Percentiles rank a stretch among this genome's conserved stretches.
These are phyloP conservation scores for Tricholoma sp. DNA, from an alignment of 768 basidiomycete genomes.

Conservation along the genomic window DNA sequence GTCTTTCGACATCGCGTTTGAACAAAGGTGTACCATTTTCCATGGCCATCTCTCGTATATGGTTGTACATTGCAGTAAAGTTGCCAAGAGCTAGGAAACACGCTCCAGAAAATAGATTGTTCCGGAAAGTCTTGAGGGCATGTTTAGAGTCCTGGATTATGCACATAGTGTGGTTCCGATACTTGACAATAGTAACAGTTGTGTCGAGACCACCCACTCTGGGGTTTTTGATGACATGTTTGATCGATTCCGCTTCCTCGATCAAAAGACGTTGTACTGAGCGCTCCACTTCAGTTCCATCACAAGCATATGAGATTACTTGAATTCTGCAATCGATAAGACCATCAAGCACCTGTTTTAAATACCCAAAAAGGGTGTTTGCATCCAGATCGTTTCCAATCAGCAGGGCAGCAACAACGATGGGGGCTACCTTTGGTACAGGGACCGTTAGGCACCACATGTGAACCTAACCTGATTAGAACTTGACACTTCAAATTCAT, in stretches of 20 bases:
- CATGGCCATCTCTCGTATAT: too few relatives aligned
- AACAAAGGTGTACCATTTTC: conserved; percentile 16
- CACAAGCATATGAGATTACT: conserved; percentile 27
- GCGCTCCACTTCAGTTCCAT: conserved; percentile 33
- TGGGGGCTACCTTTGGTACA: conserved; percentile 24
- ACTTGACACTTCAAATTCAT: neutral
- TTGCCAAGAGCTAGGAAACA: conserved; percentile 21
- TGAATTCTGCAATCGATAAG: conserved; percentile 20
- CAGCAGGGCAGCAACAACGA: conserved; percentile 25
- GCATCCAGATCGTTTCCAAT: conserved; percentile 18
- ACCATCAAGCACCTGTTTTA: conserved; percentile 17
- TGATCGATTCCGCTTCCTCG: neutral
- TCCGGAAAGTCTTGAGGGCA: conserved; percentile 24
- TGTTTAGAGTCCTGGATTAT: conserved; percentile 30
- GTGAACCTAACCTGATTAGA: conserved; percentile 18
- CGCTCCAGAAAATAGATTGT: conserved; percentile 28
- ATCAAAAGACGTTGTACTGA: conserved; percentile 18
- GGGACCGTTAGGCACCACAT: conserved; percentile 27
- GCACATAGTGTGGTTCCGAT: conserved; percentile 10
- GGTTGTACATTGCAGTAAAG: too few relatives aligned
- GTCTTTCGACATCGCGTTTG: conserved; percentile 28
- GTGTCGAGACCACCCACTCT: neutral
- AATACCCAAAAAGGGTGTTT: conserved; percentile 8
- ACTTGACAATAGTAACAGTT: conserved; percentile 6
- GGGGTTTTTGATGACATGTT: neutral